Evolutionary conservation across 305 asterid genomes (phyloP), one percentile per base, ranked within the genome.

Genomic region (Fraxinus dipetala): DNA sequence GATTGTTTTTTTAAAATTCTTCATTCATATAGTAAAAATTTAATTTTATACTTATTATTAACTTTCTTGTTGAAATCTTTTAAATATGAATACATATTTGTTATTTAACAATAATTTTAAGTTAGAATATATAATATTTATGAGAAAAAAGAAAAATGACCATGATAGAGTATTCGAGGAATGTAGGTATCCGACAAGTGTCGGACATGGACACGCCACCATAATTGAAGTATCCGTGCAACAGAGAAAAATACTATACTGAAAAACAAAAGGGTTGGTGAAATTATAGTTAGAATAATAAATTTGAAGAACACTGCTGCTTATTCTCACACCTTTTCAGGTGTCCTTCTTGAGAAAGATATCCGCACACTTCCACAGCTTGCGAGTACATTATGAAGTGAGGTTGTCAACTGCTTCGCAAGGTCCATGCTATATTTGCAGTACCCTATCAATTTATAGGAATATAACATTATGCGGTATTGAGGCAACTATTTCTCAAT

Each of bases 311-410:
- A 28, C 74, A 63, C 51, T 77, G 30, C 80, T 36, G 13, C 35
- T 77, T 65, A 67, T 35, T 61, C 11, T 18, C 77, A 63, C 80
- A 95, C 99, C 95, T 96, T 96, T 70, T 84, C 91, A 8, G 98
- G 98, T n/a, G 98, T 96, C 89, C 98, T 90, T 83, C 99, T 91
- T 74, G 99, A 92, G 93, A 96, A 93, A 28, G 98, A 93, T 82
- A 96, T 93, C 88, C 98, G 91, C 85, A 96, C 90, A 76, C 93
- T 93, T 84, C 98, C 98, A 89, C 97, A 95, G 86, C 92, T 93
- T 7, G 89, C 85, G 81, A 96, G 93, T 84, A 92, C 94, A 90
- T 87, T 91, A 80, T 90, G 96, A 86, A 96, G 90, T 81, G 97
- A 93, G 59, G 91, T 74, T 18, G 81, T 75, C 85, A 96, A 87